phyloP scores from a whole-genome alignment of 345 rosid genomes.

The Gossypium arboreum region DNA sequence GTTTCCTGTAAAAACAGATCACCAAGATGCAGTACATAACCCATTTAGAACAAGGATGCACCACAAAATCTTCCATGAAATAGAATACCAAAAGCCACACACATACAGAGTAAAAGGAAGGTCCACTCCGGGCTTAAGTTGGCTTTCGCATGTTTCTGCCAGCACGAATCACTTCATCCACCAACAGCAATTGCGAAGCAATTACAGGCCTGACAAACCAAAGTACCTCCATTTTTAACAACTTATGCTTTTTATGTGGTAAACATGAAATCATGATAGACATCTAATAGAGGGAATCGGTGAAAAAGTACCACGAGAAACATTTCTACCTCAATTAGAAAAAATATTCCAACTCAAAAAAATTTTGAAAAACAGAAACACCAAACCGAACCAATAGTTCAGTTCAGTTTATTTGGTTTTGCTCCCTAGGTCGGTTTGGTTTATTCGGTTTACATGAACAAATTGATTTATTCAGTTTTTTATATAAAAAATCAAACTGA shows the following conservation, averaged over 20 bases:
- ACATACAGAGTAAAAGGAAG: neutral
- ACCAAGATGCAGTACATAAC: neutral
- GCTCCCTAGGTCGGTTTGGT: too few species aligned
- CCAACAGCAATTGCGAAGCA: slow-evolving; percentile 87
- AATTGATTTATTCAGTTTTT: too few species aligned
- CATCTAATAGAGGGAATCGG: neutral
- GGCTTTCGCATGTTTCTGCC: slow-evolving; percentile 99
- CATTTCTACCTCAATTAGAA: too few species aligned
- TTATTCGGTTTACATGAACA: too few species aligned
- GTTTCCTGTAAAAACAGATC: neutral
- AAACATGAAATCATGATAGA: neutral
- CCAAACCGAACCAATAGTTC: too few species aligned
- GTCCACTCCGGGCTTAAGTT: slow-evolving; percentile 21
- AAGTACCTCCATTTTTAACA: neutral
- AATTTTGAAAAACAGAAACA: too few species aligned
- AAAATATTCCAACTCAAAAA: too few species aligned
- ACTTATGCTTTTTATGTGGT: neutral
- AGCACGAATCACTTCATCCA: slow-evolving; percentile 95
- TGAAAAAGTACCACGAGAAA: too few species aligned
- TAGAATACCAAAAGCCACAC: neutral
- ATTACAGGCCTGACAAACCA: slow-evolving; percentile 75
- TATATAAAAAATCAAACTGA: too few species aligned
- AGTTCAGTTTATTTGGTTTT: too few species aligned
- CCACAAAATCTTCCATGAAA: neutral
- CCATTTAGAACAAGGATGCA: neutral